Conservation (phyloP, 345 rosid species). For the Microcos paniculata region DNA sequence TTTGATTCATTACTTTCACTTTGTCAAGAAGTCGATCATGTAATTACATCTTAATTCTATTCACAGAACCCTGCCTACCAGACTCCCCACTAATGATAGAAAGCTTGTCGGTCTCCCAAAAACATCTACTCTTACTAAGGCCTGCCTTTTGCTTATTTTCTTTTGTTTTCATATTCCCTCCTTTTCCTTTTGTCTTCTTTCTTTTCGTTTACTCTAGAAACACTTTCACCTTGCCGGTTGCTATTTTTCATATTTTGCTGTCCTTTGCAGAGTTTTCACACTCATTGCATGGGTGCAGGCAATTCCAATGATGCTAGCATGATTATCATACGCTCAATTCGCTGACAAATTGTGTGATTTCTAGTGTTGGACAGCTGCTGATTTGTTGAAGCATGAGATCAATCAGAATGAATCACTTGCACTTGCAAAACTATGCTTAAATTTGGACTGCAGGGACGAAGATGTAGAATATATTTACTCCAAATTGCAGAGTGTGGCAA, state of each 20-base stretch:
- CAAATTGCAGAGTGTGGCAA: slow-evolving; percentile 52
- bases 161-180: background rate
- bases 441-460: slow-evolving; percentile 55
- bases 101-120: background rate
- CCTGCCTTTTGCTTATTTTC: background rate
- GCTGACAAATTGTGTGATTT: slow-evolving; percentile 17
- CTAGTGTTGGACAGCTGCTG: slow-evolving; percentile 89
- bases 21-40: background rate
- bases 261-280: background rate
- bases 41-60: background rate
- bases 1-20: background rate
- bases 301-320: background rate
- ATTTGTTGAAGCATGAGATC: slow-evolving; percentile 58
- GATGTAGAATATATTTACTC: slow-evolving; percentile 62
- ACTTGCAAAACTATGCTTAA: slow-evolving; percentile 59
- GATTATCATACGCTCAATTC: background rate
- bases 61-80: background rate
- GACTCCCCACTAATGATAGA: background rate
- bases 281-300: background rate
- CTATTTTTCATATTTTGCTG: background rate
- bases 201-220: background rate
- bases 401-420: slow-evolving; percentile 59
- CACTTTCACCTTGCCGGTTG: background rate
- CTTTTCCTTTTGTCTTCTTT: background rate
- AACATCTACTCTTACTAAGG: background rate